phyloP scores from a whole-genome alignment of 352 stramenopile genomes.

The Plasmopara viticola region DNA sequence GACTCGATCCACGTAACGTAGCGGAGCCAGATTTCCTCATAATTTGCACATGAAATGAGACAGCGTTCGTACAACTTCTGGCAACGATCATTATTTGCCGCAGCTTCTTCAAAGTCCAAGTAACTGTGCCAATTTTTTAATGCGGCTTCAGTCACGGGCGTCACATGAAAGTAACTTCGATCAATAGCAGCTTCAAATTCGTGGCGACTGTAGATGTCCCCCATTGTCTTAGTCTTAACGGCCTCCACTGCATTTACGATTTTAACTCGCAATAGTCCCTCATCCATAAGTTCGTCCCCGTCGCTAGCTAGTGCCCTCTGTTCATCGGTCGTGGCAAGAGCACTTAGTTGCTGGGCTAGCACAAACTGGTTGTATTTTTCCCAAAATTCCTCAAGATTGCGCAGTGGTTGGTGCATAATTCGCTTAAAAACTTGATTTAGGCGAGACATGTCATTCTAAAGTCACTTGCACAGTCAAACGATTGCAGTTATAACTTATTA shows the following conservation, averaged over 20 bases:
- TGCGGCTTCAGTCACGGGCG: slow-evolving; percentile 49
- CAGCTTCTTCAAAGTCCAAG: slow-evolving; percentile 70
- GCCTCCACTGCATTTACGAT: slow-evolving; percentile 72
- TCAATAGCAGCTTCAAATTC: slow-evolving; percentile 72
- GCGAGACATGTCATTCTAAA: slow-evolving; percentile 73
- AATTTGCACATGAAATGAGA: slow-evolving; percentile 78
- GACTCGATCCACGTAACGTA: slow-evolving; percentile 61
- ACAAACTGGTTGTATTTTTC: slow-evolving; percentile 85
- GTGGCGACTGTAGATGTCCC: slow-evolving; percentile 56
- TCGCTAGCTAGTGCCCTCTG: slow-evolving; percentile 42
- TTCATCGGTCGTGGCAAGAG: slow-evolving; percentile 55
- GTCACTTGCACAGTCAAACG: background rate
- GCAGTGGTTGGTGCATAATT: slow-evolving; percentile 61
- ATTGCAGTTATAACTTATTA: background rate
- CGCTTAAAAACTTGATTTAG: slow-evolving; percentile 79
- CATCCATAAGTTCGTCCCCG: slow-evolving; percentile 67
- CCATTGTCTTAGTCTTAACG: slow-evolving; percentile 63
- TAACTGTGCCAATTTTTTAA: slow-evolving; percentile 79
- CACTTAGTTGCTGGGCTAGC: slow-evolving; percentile 57
- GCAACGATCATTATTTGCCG: slow-evolving; percentile 40
- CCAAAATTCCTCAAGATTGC: slow-evolving; percentile 79
- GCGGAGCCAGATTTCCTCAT: slow-evolving; percentile 75
- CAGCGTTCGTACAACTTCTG: slow-evolving; percentile 72
- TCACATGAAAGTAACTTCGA: slow-evolving; percentile 80
- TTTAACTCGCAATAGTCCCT: slow-evolving; percentile 73